phyloP scores from a whole-genome alignment of 129 eudicot species.

The Chrysanthemum lavandulifolium region DNA sequence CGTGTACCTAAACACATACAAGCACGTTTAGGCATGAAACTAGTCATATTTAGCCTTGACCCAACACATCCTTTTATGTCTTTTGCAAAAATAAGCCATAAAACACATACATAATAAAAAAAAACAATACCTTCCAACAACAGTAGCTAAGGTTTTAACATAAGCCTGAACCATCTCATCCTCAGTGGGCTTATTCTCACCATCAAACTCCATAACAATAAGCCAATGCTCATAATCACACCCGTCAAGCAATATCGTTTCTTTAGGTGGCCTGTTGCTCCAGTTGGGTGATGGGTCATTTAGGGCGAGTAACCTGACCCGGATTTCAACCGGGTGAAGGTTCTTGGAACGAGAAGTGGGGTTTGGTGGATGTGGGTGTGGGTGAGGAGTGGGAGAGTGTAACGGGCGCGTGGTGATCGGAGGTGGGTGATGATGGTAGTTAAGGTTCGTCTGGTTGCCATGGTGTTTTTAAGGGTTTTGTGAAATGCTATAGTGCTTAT shows the following conservation, averaged over 20 bases:
- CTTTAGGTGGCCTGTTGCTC: constrained; percentile 98
- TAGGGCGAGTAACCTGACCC: constrained; percentile 85
- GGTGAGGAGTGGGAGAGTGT: constrained; percentile 40
- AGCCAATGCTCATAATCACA: constrained; percentile 99
- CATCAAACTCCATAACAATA: constrained; percentile 81
- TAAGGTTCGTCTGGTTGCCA: no score
- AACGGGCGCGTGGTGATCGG: constrained; percentile 29
- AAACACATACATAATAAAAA: no score
- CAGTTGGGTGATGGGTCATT: constrained; percentile 97
- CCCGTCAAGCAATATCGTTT: constrained; percentile 84
- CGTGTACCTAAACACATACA: no score
- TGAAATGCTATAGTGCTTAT: no score
- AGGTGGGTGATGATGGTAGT: constrained; percentile 26
- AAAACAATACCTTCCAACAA: constrained; percentile 66
- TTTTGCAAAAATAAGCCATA: no score
- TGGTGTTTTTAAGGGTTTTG: no score
- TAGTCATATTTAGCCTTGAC: no score
- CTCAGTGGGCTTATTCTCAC: constrained; percentile 79
- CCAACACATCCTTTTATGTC: no score
- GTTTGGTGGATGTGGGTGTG: constrained; percentile 22
- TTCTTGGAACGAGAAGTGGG: constrained; percentile 22
- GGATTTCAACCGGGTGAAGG: constrained; percentile 41
- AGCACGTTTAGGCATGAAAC: no score
- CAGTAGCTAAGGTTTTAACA: constrained; percentile 91
- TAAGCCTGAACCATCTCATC: constrained; percentile 72